Base-by-base conservation (phyloP, 306 rosid species). In the Sphenostylis stenocarpa region DNA sequence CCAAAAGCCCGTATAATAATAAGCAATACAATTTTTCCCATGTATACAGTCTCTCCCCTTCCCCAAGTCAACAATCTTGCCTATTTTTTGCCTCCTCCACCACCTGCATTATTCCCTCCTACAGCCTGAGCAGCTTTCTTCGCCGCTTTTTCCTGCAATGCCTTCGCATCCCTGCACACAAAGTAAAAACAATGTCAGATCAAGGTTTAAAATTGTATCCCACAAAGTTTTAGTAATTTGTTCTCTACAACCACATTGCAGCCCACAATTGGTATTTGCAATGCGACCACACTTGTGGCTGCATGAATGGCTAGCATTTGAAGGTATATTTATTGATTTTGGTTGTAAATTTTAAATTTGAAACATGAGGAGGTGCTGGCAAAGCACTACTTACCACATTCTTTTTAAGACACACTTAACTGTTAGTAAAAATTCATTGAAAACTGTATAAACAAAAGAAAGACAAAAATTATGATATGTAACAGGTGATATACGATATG, bases 81-180 rank as follows among this genome's bases (percentile, higher is more conserved):
- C 53, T 77, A 67, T 16, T 70, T 85, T 49, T 74, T 82, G 26
- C 79, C 86, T 7, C 73, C 53, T n/a, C 70, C 86, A 28, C 84
- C 88, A 57, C 87, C 88, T 0, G 76, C 75, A n/a, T 84, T 84
- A 28, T 62, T 86, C 45, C 86, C 95, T 26, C 90, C 84, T 0
- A 58, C 80, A 4, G 71, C 72, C 43, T 84, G 88, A 15, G 68
- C 87, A 1, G 87, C 90, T 77, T 91, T 91, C 81, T 29, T 87
- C 0, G 89, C 87, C 0, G 88, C 72, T 80, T 91, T 91, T 64
- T 91, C 93, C 57, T 87, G 90, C 23, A 89, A 76, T 6, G 96
- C 96, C 51, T 84, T 91, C 0, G 91, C 91, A 68, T 89, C 93
- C 78, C 96, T 91, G 39, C 29, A 16, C 57, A 58, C 64, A 2